phyloP scores from a whole-genome alignment of 352 stramenopile species.

The Bremia lactucae region DNA sequence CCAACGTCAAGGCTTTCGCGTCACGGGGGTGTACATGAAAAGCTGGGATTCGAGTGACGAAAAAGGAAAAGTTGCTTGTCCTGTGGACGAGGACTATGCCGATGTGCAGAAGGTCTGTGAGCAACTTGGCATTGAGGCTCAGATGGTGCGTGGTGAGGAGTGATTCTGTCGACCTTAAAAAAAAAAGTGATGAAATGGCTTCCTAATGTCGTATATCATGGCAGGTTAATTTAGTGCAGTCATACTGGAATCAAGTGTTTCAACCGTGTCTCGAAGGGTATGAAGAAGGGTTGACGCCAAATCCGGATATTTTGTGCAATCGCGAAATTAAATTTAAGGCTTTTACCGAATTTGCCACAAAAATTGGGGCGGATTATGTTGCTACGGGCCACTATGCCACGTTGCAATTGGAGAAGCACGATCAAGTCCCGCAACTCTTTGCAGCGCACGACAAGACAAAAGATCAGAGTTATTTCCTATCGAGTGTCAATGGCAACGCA shows the following conservation, averaged over 20 bases:
- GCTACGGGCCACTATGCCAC: constrained; percentile 95
- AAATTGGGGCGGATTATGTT: constrained; percentile 83
- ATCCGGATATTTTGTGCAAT: constrained; percentile 95
- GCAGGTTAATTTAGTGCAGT: constrained; percentile 84
- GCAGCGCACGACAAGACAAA: constrained; percentile 83
- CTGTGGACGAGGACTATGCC: constrained; percentile 86
- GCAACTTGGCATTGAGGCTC: constrained; percentile 86
- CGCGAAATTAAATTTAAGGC: constrained; percentile 97
- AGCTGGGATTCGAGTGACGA: constrained; percentile 97
- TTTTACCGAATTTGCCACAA: constrained; percentile 87
- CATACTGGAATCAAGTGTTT: constrained; percentile 98
- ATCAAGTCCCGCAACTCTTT: constrained; percentile 52
- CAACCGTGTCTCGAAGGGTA: constrained; percentile 90
- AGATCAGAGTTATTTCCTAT: constrained; percentile 97
- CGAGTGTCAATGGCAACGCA: constrained; percentile 52
- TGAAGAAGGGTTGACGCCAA: constrained; percentile 81
- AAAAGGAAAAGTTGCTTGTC: constrained; percentile 70
- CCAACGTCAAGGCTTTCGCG: constrained; percentile 77
- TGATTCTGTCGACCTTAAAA: constrained; percentile 3
- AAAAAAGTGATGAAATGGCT: too few relatives aligned
- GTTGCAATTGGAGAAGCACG: constrained; percentile 29
- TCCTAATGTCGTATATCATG: not conserved
- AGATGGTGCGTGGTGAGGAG: constrained; percentile 22
- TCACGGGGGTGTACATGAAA: constrained; percentile 97
- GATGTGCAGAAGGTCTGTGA: constrained; percentile 89